These are phyloP conservation scores for Starmera caribaea DNA, from an alignment of 805 yeast genomes.

Conservation along the genomic window DNA sequence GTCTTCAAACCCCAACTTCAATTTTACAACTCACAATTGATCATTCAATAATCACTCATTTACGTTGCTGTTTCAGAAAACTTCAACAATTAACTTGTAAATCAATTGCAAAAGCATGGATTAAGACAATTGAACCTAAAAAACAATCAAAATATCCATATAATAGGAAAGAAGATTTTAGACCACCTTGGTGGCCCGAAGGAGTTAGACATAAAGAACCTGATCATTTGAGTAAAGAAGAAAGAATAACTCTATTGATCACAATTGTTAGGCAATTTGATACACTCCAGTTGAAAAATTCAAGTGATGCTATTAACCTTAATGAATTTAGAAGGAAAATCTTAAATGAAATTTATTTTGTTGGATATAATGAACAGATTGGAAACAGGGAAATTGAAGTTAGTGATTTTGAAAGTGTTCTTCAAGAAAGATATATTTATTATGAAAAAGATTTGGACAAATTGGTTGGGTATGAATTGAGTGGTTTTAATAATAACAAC, in stretches of 20 bases:
- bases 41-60: constrained; percentile 1
- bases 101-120: constrained; percentile 57
- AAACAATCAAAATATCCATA: constrained; percentile 61
- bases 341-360: constrained; percentile 8
- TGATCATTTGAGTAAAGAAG: constrained; percentile 55
- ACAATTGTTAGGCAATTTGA: constrained; percentile 20
- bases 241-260: constrained; percentile 41
- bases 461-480: no score
- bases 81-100: constrained; percentile 45
- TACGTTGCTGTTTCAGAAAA: constrained; percentile 8
- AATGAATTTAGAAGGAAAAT: constrained; percentile 2
- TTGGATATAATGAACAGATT: constrained; percentile 1
- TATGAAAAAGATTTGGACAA: no score
- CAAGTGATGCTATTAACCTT: constrained; percentile 1
- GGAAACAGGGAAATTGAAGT: neutral
- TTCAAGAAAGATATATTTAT: no score
- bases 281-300: constrained; percentile 1
- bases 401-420: constrained; percentile 1
- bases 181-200: constrained; percentile 69
- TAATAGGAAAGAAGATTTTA: constrained; percentile 35
- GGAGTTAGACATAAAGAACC: constrained; percentile 57
- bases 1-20: neutral
- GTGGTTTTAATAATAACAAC: no score
- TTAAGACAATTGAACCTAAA: constrained; percentile 51
- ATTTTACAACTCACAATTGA: constrained; percentile 1